Base-by-base conservation (phyloP, 306 rosid genomes). In the Mucuna pruriens region DNA sequence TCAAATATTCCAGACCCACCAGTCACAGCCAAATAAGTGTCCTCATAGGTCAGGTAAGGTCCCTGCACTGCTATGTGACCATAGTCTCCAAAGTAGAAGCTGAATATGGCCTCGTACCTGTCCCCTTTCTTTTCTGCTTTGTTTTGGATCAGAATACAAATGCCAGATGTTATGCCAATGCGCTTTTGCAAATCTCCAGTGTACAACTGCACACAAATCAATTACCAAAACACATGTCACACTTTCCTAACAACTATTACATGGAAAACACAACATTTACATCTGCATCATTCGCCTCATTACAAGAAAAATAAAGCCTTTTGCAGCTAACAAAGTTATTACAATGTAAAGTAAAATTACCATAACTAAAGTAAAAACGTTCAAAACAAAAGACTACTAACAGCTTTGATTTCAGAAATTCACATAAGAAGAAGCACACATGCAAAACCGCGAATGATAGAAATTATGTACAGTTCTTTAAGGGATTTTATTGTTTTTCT, bases 1-100 rank as follows among this genome's bases (percentile, higher is more conserved):
- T 84, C 95, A 23, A 91, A 91, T 10, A 91, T 80, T 1, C 95
- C 95, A 19, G 92, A 82, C 3, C 95, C 95, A 33, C 95, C 92
- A 2, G 92, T 91, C 26, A 91, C 91, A 12, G 91, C 81, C 20
- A 91, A 71, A 6, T 78, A 84, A 2, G 89, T 80, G 80, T 89
- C 91, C 79, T 91, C 87, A 5, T 91, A 89, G 1, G 95, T 91
- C 6, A 91, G 38, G 12, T 91, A 91, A 0, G 84, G 54, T 12
- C 92, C 95, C 19, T 89, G 95, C 15, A 91, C 90, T 0, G 92
- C 67, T 6, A 91, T n/a, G 60, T 86, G 90, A 38, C 95, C 95
- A 74, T 89, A 89, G 42, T 87, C 86, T 6, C 95, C 92, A 75
- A 91, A 89, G 79, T 91, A 77, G 46, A 86, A 87, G 87, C 91